phyloP scores from a whole-genome alignment of 768 basidiomycete genomes.

The Mrakia blollopis region DNA sequence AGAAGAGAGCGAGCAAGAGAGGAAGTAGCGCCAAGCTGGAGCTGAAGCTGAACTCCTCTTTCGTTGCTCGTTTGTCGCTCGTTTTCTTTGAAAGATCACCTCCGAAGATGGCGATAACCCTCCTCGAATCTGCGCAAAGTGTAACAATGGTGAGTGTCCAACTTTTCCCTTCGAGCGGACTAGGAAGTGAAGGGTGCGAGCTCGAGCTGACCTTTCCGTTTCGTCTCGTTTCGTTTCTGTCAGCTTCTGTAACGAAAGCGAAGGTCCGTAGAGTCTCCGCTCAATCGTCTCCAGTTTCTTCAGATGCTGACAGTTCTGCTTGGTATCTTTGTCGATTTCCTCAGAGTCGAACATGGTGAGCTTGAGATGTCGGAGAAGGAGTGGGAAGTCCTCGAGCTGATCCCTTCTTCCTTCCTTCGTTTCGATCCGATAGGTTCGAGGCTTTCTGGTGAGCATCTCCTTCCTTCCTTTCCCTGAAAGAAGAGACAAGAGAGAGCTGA shows the following conservation, averaged over 20 bases:
- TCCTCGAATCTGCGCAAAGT: slow-evolving; percentile 21
- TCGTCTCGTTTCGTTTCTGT: not conserved
- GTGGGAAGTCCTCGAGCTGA: not conserved
- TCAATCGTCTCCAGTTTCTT: not conserved
- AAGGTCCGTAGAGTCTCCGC: not conserved
- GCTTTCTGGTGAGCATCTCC: slow-evolving; percentile 18
- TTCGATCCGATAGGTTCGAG: slow-evolving; percentile 13
- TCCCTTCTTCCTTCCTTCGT: not conserved
- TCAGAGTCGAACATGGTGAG: slow-evolving; percentile 20
- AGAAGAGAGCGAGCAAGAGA: not conserved
- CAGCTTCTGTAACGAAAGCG: slow-evolving; percentile 19
- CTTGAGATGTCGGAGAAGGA: not conserved
- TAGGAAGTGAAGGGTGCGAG: not conserved
- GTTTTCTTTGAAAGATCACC: not conserved
- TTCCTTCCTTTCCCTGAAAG: not conserved
- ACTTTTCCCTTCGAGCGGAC: not conserved
- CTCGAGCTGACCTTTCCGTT: not conserved
- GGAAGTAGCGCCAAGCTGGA: not conserved
- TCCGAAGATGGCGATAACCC: slow-evolving; percentile 27
- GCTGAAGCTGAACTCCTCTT: not conserved
- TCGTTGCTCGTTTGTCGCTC: too few species aligned
- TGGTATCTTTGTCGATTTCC: not conserved
- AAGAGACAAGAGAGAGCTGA: not conserved
- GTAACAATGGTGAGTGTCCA: slow-evolving; percentile 21
- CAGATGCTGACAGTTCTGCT: not conserved